Evolutionary conservation across 2,329 filamentous ascomycete genomes (phyloP).

Genomic region (Fusarium citri): DNA sequence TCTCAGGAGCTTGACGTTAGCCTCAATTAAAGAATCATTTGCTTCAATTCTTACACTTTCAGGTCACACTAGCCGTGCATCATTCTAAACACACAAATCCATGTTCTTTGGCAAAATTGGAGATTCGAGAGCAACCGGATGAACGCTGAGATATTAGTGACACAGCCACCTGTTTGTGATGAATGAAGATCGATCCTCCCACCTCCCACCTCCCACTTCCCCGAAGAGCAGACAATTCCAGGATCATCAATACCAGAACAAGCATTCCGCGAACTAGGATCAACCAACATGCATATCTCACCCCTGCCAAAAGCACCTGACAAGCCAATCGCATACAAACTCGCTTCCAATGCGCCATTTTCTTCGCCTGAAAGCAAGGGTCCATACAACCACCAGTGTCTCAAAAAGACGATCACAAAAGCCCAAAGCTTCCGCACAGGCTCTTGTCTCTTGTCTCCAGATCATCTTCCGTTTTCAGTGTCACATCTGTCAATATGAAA

Average conservation of each 20-base stretch:
- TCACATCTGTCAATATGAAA: conserved; percentile 11
- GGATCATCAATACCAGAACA: not conserved
- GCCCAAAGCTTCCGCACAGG: conserved; percentile 10
- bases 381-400: not conserved
- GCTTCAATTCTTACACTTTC: not conserved
- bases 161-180: not conserved
- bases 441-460: conserved; percentile 6
- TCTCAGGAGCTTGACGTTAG: not conserved
- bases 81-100: not conserved
- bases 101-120: not conserved
- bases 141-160: not conserved
- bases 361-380: not conserved
- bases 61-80: not conserved
- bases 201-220: not conserved
- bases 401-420: conserved; percentile 10
- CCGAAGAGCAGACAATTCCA: not conserved
- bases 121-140: no score
- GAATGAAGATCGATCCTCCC: not conserved
- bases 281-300: not conserved
- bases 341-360: conserved; percentile 5
- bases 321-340: not conserved
- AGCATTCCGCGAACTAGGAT: not conserved
- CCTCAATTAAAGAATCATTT: not conserved
- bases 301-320: not conserved
- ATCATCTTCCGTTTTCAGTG: not conserved